Base-by-base conservation (phyloP, 768 basidiomycete species). In the Suillus ampliporus region DNA sequence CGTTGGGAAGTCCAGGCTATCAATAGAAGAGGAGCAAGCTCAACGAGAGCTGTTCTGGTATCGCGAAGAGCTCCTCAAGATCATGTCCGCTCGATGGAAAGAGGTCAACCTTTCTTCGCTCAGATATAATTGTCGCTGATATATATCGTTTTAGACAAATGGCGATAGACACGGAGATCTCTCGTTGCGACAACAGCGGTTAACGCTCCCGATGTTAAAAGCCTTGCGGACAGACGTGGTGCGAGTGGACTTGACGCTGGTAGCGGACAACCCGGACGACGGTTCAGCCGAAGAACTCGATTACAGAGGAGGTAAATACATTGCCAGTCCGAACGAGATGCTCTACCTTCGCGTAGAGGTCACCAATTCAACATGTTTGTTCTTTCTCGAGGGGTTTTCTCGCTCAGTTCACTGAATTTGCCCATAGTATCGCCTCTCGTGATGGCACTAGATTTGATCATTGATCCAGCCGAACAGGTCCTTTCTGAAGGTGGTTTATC, bases 21-120 rank as follows among this genome's bases (percentile, higher is more conserved):
- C 89, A 1, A 72, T 76, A 13, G 78, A 75, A 50, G 89, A 93
- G 66, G 84, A 90, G 64, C 80, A 79, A 47, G 71, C 80, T 11
- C 90, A 94, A 71, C 83, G 88, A 43, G 92, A 95, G 71, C 72
- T 96, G 17, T 99, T 99, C 79, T 99, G 97, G 97, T 97, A 97
- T 73, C 83, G 96, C 40, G 96, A 99, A 74, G 88, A 90, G 65
- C 77, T 99, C 11, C 84, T 99, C 69, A 85, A 85, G 51, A 76
- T 78, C 56, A 72, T 98, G 15, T 79, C 78, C 14, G 90, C 90
- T 11, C 81, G 79, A 19, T 99, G 97, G 97, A 84, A 84, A 70
- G 97, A 99, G 86, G 96, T 94, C 63, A 62, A 84, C 59, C 37
- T 41, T 58, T 62, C 21, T 64, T 38, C 35, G 7, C 38, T 6